These are phyloP conservation scores for Curvularia spicifera DNA, from an alignment of 2,329 filamentous ascomycete species.

Conservation along the genomic window DNA sequence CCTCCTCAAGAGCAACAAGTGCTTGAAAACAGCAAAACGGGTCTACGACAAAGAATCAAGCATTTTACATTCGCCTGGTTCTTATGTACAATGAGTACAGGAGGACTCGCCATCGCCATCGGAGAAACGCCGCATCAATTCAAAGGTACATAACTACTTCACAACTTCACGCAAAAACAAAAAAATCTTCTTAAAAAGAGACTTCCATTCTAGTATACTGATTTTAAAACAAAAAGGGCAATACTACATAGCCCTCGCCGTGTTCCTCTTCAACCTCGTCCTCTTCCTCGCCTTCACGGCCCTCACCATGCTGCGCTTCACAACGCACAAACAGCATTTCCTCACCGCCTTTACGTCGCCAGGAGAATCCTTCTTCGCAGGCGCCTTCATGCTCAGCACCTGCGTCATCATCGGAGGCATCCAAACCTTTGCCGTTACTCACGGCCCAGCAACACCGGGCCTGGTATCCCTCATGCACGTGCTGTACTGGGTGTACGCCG, in stretches of 20 bases:
- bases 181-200: background rate
- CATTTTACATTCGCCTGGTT: slow-evolving; percentile 57
- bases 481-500: slow-evolving; percentile 53
- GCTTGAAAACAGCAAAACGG: slow-evolving; percentile 3
- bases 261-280: slow-evolving; percentile 58
- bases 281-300: slow-evolving; percentile 47
- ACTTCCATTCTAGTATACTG: background rate
- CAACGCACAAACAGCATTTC: slow-evolving; percentile 50
- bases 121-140: slow-evolving; percentile 52
- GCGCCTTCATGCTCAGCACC: slow-evolving; percentile 48
- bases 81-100: slow-evolving; percentile 55
- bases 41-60: slow-evolving; percentile 32
- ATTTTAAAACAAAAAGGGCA: slow-evolving; percentile 45
- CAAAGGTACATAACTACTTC: slow-evolving; percentile 18
- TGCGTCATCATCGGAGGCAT: slow-evolving; percentile 49
- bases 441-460: slow-evolving; percentile 45
- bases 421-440: slow-evolving; percentile 39
- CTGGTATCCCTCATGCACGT: slow-evolving; percentile 43
- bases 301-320: slow-evolving; percentile 49
- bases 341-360: slow-evolving; percentile 54
- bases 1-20: background rate
- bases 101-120: slow-evolving; percentile 53
- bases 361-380: slow-evolving; percentile 56
- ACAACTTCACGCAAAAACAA: background rate
- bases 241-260: slow-evolving; percentile 56